These are phyloP conservation scores for Suhomyces choctaworum DNA, from an alignment of 1,139 yeast genomes.

Conservation along the genomic window DNA sequence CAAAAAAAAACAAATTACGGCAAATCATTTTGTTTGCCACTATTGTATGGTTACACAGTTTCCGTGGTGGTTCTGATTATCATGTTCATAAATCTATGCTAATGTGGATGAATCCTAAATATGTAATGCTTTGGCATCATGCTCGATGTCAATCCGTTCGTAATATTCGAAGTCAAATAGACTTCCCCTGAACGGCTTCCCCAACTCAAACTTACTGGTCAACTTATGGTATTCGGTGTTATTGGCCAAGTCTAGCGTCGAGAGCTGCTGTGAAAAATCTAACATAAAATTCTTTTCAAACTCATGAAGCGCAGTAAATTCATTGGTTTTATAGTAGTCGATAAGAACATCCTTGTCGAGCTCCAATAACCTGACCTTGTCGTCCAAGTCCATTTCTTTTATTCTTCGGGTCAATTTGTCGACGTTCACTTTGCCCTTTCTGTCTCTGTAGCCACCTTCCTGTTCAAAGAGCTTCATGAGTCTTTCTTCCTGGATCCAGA, in stretches of 20 bases:
- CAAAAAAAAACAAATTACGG: too few relatives aligned
- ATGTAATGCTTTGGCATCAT: too few relatives aligned
- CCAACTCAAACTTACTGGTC: slow-evolving; percentile 29
- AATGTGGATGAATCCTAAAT: too few relatives aligned
- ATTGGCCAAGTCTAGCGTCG: slow-evolving; percentile 20
- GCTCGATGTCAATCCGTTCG: slow-evolving; percentile 17
- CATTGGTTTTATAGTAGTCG: slow-evolving; percentile 16
- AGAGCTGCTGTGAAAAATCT: slow-evolving; percentile 22
- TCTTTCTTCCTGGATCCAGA: slow-evolving; percentile 32
- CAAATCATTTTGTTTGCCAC: too few relatives aligned
- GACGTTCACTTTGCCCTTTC: slow-evolving; percentile 2
- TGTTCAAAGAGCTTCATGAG: slow-evolving; percentile 17
- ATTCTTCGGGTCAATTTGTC: slow-evolving; percentile 19
- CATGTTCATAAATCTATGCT: too few relatives aligned
- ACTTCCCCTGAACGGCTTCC: slow-evolving; percentile 30
- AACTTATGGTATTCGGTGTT: slow-evolving; percentile 24
- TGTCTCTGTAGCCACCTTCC: slow-evolving; percentile 3
- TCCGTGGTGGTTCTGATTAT: too few relatives aligned
- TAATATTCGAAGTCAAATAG: slow-evolving; percentile 32
- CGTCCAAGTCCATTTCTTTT: slow-evolving; percentile 16
- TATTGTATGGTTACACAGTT: too few relatives aligned
- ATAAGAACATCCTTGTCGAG: slow-evolving; percentile 12
- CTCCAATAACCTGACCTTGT: slow-evolving; percentile 13
- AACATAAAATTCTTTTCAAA: slow-evolving; percentile 21
- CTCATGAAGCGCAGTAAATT: slow-evolving; percentile 15